Evolutionary conservation across 768 basidiomycete genomes (phyloP).

Genomic region (Leccinum broughii): DNA sequence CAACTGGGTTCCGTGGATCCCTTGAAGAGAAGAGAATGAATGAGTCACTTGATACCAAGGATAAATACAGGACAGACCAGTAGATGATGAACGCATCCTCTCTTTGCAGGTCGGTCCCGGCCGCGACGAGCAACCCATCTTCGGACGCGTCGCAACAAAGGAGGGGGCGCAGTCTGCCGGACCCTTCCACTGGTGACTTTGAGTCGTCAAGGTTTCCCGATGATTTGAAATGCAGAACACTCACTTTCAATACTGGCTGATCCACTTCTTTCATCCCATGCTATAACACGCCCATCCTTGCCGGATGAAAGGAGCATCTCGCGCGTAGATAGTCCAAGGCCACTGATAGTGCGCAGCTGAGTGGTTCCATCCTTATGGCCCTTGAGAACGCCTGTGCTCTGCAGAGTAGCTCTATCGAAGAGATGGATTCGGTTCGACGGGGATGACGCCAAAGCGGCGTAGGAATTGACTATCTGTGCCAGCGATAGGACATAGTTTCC

Average conservation of each 20-base stretch:
- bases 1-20: slow-evolving; percentile 80
- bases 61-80: slow-evolving; percentile 52
- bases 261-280: slow-evolving; percentile 71
- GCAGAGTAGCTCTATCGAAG: slow-evolving; percentile 60
- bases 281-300: slow-evolving; percentile 66
- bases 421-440: slow-evolving; percentile 65
- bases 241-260: slow-evolving; percentile 58
- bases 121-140: slow-evolving; percentile 73
- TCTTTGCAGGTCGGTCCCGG: slow-evolving; percentile 77
- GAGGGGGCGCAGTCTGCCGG: slow-evolving; percentile 45
- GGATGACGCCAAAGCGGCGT: slow-evolving; percentile 61
- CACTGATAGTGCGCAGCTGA: slow-evolving; percentile 45
- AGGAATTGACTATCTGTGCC: slow-evolving; percentile 49
- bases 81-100: slow-evolving; percentile 84
- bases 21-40: slow-evolving; percentile 40
- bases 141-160: slow-evolving; percentile 70
- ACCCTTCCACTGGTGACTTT: slow-evolving; percentile 49
- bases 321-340: slow-evolving; percentile 42
- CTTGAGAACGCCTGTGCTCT: slow-evolving; percentile 43
- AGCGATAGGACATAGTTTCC: slow-evolving; percentile 64
- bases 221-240: slow-evolving; percentile 26
- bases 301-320: slow-evolving; percentile 63
- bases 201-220: slow-evolving; percentile 37
- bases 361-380: slow-evolving; percentile 65
- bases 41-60: neutral